phyloP scores from a whole-genome alignment of 1,139 yeast species.

The Lodderomyces oxycetoniae region DNA sequence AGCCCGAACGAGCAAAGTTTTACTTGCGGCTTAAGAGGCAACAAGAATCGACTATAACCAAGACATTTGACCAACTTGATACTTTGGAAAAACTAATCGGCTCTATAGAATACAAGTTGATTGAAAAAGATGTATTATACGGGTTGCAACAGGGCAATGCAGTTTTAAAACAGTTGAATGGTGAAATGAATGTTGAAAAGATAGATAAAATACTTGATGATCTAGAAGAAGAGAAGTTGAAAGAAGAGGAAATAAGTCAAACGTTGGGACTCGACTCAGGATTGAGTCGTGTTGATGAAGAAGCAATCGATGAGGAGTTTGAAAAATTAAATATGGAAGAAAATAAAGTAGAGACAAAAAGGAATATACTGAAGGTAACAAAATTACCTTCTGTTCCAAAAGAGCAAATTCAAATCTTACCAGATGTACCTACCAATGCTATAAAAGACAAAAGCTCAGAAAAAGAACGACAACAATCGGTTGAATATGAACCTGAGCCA shows the following conservation, averaged over 20 bases:
- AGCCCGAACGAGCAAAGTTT: conserved; percentile 59
- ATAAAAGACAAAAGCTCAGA: conserved; percentile 7
- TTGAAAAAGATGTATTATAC: conserved; percentile 77
- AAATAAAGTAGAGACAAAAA: conserved; percentile 8
- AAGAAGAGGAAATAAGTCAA: conserved; percentile 64
- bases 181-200: conserved; percentile 70
- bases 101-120: conserved; percentile 80
- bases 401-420: conserved; percentile 16
- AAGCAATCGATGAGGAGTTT: conserved; percentile 64
- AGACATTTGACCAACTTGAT: conserved; percentile 72
- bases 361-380: background rate
- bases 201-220: conserved; percentile 85
- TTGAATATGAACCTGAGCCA: conserved; percentile 16
- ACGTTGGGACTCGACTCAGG: conserved; percentile 38
- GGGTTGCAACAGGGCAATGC: conserved; percentile 79
- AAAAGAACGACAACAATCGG: conserved; percentile 13
- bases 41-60: conserved; percentile 63
- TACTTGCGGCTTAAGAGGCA: conserved; percentile 75
- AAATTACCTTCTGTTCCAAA: conserved; percentile 21
- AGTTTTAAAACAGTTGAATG: conserved; percentile 68
- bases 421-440: conserved; percentile 16
- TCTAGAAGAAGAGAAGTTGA: conserved; percentile 71
- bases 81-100: conserved; percentile 69
- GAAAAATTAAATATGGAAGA: conserved; percentile 45
- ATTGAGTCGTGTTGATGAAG: conserved; percentile 54